Evolutionary conservation across 495 filamentous ascomycete genomes (phyloP), one percentile per base, ranked within the genome.

Genomic region (Sporormia fimetaria): DNA sequence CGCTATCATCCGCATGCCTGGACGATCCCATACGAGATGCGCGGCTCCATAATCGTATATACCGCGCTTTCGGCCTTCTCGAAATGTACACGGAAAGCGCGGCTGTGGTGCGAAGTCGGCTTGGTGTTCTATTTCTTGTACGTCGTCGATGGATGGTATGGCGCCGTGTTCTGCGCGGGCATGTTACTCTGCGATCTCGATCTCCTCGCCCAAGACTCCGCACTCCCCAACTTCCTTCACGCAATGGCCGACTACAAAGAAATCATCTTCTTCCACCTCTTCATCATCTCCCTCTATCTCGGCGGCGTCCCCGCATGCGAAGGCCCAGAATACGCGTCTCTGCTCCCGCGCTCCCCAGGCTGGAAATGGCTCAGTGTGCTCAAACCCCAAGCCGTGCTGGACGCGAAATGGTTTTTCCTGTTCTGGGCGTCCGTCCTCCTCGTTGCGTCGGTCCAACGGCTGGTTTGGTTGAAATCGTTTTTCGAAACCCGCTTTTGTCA

Each of bases 11-110:
- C 52, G 3, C 69, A 71, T 31, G 39, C 68, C 4, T 74, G 70
- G 70, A 70, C 69, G 11, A 70, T 74, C 33, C 63, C 68, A 0
- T 45, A 66, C 20, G 69, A 72, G 37, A 66, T 70, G 40, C 61
- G 66, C n/a, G 63, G 64, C 6, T 68, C 65, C 0, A 60, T 69
- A 41, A 57, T 69, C 9, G 47, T 72, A 11, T 70, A 66, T 30
- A 57, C 69, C 3, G 44, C 64, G 3, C 46, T 66, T 20, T 28
- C 34, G 4, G 44, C 49, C 10, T 18, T 53, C 12, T 45, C 47
- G 6, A 60, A 55, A 34, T 43, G 33, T 15, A 49, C 40, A n/a
- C 18, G 40, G 21, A 49, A 49, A 21, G 62, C 61, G 32, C 57
- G 63, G 5, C 43, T 57, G n/a, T 49, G 40, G 40, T 43, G 40